Evolutionary conservation across 306 rosid genomes (phyloP), one percentile per base, ranked within the genome.

Genomic region (Citrullus colocynthis): DNA sequence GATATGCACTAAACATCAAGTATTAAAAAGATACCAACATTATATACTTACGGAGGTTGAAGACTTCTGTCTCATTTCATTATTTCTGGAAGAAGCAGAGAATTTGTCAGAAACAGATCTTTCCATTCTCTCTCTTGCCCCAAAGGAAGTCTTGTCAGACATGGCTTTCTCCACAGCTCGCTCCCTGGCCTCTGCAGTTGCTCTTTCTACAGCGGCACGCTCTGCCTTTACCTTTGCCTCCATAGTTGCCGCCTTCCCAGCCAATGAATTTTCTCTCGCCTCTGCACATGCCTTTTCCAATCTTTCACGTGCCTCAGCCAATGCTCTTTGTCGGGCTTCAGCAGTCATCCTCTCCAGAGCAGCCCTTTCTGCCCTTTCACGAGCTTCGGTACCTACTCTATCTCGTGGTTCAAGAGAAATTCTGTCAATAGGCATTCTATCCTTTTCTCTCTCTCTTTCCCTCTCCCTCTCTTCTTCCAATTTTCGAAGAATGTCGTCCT

Each of bases 391-490:
- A 84, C 76, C 98, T 59, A 89, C 80, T 80, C 85, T 87, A 62
- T 90, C 97, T 63, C 89, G 91, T 62, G 89, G 88, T 86, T 94
- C 96, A 78, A 89, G 88, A 78, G 91, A 82, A 78, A 90, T 89
- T 79, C 86, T 85, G 66, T 92, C 93, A 82, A 92, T 90, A 67
- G 89, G 93, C 87, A 86, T 89, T 80, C 97, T 87, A 82, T 95
- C 99, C 78, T 95, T 95, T 82, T 91, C 97, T 86, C 99, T 92
- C 81, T 95, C 98, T 80, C 93, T 88, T 80, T 95, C 99, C 84
- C 99, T 89, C 74, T 92, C 97, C 80, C 88, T 88, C 82, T 95
- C 98, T 87, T 91, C 95, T 82, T 90, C 97, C 55, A 89, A 51
- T 88, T 85, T 91, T 85, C 87, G 85, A 37, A 88, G 88, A 78